These are phyloP conservation scores for Xerophyta viscosa DNA, from an alignment of 106 monocot species.

Conservation along the genomic window DNA sequence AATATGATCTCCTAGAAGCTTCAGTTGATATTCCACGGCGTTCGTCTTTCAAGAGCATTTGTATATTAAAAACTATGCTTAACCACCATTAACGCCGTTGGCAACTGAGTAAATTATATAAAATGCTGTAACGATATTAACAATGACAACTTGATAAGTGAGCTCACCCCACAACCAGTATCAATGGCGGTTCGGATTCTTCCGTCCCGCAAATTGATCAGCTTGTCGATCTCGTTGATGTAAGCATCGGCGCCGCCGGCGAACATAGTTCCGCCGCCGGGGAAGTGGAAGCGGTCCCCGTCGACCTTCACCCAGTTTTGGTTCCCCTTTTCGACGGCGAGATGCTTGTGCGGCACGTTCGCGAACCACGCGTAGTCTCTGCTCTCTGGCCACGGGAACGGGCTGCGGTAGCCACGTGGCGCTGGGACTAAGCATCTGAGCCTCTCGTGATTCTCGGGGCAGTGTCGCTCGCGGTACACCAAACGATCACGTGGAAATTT, in stretches of 20 bases:
- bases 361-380: slow-evolving; percentile 55
- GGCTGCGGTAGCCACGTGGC: slow-evolving; percentile 40
- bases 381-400: slow-evolving; percentile 65
- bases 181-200: slow-evolving; percentile 68
- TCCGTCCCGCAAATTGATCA: slow-evolving; percentile 51
- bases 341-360: slow-evolving; percentile 79
- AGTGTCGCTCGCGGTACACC: slow-evolving; percentile 59
- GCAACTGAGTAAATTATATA: no score
- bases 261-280: slow-evolving; percentile 91
- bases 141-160: background rate
- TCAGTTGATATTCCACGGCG: no score
- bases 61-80: no score
- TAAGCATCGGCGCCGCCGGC: slow-evolving; percentile 70
- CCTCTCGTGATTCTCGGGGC: slow-evolving; percentile 39
- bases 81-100: no score
- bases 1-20: no score
- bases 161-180: slow-evolving; percentile 78
- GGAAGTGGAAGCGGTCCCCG: slow-evolving; percentile 74
- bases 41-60: no score
- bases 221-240: slow-evolving; percentile 57
- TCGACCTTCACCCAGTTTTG: slow-evolving; percentile 83
- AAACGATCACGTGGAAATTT: slow-evolving; percentile 38
- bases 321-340: slow-evolving; percentile 71
- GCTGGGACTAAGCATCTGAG: slow-evolving; percentile 58
- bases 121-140: background rate